phyloP scores from a whole-genome alignment of 1,139 yeast species.

The Magnusiomyces starmeri region DNA sequence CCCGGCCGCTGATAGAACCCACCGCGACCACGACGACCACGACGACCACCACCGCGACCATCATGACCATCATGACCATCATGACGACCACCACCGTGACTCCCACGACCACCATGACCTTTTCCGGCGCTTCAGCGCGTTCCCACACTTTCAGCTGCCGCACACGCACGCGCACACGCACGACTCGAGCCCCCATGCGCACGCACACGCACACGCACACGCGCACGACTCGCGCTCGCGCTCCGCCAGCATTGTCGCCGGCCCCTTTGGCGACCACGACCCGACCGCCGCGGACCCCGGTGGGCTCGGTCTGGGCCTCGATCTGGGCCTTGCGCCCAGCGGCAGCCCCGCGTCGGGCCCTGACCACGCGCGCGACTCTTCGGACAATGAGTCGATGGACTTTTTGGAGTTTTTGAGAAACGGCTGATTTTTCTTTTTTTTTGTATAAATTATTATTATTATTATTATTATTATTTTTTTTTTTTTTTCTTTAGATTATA shows the following conservation, averaged over 20 bases:
- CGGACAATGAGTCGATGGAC: constrained; percentile 2
- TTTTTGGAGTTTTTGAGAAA: constrained; percentile 4
- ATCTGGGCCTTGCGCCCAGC: too few species aligned
- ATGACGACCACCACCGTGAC: too few species aligned
- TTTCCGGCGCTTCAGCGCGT: not conserved
- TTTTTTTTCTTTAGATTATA: not conserved
- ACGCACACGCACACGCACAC: too few species aligned
- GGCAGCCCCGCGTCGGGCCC: not conserved
- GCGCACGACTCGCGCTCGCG: too few species aligned
- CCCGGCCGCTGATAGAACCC: too few species aligned
- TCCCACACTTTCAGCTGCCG: not conserved
- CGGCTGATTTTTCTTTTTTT: not conserved
- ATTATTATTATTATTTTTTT: not conserved
- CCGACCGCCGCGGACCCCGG: not conserved
- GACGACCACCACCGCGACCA: too few species aligned
- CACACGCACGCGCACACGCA: not conserved
- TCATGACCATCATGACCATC: too few species aligned
- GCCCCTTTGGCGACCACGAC: not conserved
- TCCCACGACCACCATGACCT: too few species aligned
- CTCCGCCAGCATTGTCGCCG: not conserved
- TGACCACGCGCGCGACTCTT: not conserved
- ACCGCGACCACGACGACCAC: too few species aligned
- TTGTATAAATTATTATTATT: not conserved
- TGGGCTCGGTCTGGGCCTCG: too few species aligned
- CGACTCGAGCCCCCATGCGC: not conserved